Base-by-base conservation (phyloP, 371 early-diverging fungal genomes). In the Syncephalastrum sp. region DNA sequence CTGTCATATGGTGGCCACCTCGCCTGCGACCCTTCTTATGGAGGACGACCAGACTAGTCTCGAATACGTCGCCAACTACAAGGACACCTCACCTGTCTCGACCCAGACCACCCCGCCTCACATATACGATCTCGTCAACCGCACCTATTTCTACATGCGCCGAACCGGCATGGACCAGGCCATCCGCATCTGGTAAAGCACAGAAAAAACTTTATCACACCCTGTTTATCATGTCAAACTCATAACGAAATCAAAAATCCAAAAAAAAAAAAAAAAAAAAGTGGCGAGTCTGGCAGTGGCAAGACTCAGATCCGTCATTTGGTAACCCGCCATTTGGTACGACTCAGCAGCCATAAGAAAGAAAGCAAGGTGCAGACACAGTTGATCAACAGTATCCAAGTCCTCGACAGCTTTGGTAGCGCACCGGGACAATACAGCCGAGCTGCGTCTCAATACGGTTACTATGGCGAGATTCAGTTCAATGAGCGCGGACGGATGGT, bases 381-480 rank as follows among this genome's bases (percentile, higher is more conserved):
- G 59, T 73, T 92, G 46, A 65, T 87, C 15, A 79, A 86, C 55
- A 82, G 87, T 13, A 85, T 89, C 56, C 66, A 69, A 53, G 82
- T 90, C 64, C 71, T 97, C 3, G 86, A 90, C 47, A 86, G 91
- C 4, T 97, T 97, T 82, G 93, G 93, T 23, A 90, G 91, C 67
- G 92, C 93, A 14, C 81, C 82, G 56, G 91, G 93, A 3, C 59
- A 72, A 4, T 61, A 68, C 33, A 91, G 95, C 74, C 68, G 76
- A 45, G 88, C 93, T 74, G 91, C 95, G 12, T 91, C 95, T 5
- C 85, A 93, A 42, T 92, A 91, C 54, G 97, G 93, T n/a, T 85
- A 89, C 50, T 95, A 95, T 67, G 86, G 87, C 7, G 96, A 96
- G 74, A 77, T 94, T 54, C 95, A 94, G 70, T 98, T 96, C 69